Evolutionary conservation across 805 yeast genomes (phyloP).

Genomic region (Sungouiella thailandica): DNA sequence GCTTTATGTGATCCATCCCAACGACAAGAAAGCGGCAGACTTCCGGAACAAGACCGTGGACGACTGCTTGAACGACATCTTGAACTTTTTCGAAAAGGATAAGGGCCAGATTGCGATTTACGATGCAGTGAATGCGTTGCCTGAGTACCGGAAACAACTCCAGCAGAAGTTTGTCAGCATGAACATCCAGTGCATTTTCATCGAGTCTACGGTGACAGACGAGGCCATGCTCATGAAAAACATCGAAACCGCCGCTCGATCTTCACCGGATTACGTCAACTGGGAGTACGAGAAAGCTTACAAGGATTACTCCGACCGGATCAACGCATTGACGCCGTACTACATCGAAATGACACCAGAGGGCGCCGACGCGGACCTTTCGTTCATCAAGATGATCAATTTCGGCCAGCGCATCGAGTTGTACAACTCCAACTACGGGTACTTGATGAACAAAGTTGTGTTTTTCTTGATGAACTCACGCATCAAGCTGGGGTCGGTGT

Average conservation of each 20-base stretch:
- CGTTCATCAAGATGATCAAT: constrained; percentile 81
- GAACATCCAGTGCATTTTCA: constrained; percentile 75
- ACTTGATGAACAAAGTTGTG: constrained; percentile 83
- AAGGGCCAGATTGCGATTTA: constrained; percentile 94
- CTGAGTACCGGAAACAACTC: constrained; percentile 58
- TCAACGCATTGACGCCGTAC: constrained; percentile 58
- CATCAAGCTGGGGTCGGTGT: constrained; percentile 84
- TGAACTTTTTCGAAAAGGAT: constrained; percentile 62
- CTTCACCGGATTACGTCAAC: constrained; percentile 80
- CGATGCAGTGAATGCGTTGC: constrained; percentile 88
- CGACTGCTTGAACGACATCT: constrained; percentile 65
- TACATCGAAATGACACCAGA: constrained; percentile 67
- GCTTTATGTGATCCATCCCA: constrained; percentile 47
- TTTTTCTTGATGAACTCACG: constrained; percentile 89
- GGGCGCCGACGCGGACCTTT: constrained; percentile 40
- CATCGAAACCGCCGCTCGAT: constrained; percentile 71
- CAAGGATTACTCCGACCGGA: constrained; percentile 69
- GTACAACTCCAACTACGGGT: constrained; percentile 80
- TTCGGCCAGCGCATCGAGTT: constrained; percentile 82
- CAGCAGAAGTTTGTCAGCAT: constrained; percentile 48
- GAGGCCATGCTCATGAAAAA: constrained; percentile 63
- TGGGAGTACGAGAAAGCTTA: constrained; percentile 75
- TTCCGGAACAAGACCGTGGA: constrained; percentile 56
- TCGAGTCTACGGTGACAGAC: constrained; percentile 83
- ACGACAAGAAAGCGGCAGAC: constrained; percentile 35